These are phyloP conservation scores for Fraxinus ornus DNA, from an alignment of 305 asterid genomes.

Conservation along the genomic window DNA sequence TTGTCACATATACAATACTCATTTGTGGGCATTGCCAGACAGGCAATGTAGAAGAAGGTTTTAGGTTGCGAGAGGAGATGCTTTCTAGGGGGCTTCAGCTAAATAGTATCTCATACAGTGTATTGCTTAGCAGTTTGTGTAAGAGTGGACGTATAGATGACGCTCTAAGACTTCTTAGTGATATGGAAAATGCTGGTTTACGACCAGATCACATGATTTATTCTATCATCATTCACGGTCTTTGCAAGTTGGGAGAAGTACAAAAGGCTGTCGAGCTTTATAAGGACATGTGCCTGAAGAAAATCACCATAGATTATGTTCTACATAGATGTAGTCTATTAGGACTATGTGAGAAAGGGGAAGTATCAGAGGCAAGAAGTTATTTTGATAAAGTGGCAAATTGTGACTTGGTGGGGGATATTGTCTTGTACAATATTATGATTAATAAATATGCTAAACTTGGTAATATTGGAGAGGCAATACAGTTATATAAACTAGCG, in stretches of 20 bases:
- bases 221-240: slow-evolving; percentile 58
- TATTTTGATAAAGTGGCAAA: slow-evolving; percentile 47
- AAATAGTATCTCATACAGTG: slow-evolving; percentile 40
- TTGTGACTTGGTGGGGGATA: slow-evolving; percentile 45
- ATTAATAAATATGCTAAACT: slow-evolving; percentile 57
- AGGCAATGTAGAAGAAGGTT: slow-evolving; percentile 54
- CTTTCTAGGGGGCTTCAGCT: slow-evolving; percentile 48
- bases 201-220: slow-evolving; percentile 56
- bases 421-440: slow-evolving; percentile 62
- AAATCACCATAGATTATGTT: slow-evolving; percentile 35
- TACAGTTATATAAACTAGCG: slow-evolving; percentile 39
- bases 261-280: slow-evolving; percentile 45
- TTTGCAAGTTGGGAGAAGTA: slow-evolving; percentile 64
- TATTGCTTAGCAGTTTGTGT: slow-evolving; percentile 57
- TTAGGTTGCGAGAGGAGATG: slow-evolving; percentile 58
- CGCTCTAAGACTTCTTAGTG: slow-evolving; percentile 53
- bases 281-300: slow-evolving; percentile 49
- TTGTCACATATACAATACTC: slow-evolving; percentile 50
- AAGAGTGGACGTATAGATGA: slow-evolving; percentile 53
- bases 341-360: slow-evolving; percentile 52
- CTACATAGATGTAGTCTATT: slow-evolving; percentile 49
- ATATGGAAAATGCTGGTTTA: slow-evolving; percentile 48
- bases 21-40: slow-evolving; percentile 59
- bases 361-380: slow-evolving; percentile 53
- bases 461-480: slow-evolving; percentile 59